Evolutionary conservation across 768 basidiomycete species (phyloP), one percentile per base, ranked within the genome.

Genomic region (Phanerochaete sordida): DNA sequence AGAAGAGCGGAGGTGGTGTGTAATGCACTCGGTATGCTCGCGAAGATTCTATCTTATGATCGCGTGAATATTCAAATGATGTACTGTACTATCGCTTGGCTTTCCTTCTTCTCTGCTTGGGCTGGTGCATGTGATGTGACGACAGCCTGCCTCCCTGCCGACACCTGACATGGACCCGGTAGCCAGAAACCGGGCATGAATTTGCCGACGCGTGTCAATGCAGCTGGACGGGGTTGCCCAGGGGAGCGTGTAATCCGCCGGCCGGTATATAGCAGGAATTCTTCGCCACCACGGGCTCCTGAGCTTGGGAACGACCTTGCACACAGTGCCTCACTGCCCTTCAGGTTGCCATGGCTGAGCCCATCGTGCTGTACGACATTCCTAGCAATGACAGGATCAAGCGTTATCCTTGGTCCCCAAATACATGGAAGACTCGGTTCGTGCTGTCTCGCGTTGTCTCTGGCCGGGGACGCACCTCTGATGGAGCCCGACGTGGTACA

Each of bases 1-100:
- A 81, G 70, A 76, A 82, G 69, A 78, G 77, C 51, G 82, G 82
- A 48, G 82, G 82, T 43, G 82, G 82, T 52, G 79, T 80, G 9
- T 81, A 21, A 48, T 44, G 21, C 33, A 35, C 33, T 11, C 44
- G 2, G 12, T 28, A 31, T n/a, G 31, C 23, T 26, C 23, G 12
- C 30, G 21, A 21, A 5, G n/a, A 2, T 47, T 26, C 23, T 11
- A 47, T 23, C 48, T 49, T 49, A 7, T 1, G 13, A 16, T 30
- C 28, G n/a, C 27, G 15, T 49, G 4, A 13, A 13, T 30, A 16
- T 30, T 27, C 23, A 5, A 27, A 15, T 21, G 46, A 26, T 47
- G 46, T 47, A 47, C 23, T 12, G 26, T 47, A 44, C 21, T 44
- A 8, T 26, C 11, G 21, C 5, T 4, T 47, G 21, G 26, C 5